A percentile compares a stretch with the other conserved stretches of the same genome.
phyloP scores from a whole-genome alignment of 306 rosid genomes.

The Dryas octopetala region DNA sequence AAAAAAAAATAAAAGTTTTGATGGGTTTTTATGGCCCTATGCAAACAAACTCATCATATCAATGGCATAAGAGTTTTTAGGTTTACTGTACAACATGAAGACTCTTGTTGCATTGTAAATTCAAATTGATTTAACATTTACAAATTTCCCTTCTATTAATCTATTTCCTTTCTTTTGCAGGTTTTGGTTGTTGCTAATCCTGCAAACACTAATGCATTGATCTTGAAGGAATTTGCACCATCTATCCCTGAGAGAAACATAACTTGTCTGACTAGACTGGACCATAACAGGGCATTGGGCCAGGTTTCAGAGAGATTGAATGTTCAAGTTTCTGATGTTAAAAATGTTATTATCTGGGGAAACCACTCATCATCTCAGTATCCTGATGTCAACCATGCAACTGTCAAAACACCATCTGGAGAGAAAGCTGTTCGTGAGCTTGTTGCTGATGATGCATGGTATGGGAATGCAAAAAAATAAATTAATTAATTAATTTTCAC shows the following conservation, averaged over 20 bases:
- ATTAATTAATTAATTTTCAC: not conserved
- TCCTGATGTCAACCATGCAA: constrained; percentile 96
- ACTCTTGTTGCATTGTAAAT: not conserved
- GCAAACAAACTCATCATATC: not conserved
- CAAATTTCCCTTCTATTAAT: not conserved
- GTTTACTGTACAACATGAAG: not conserved
- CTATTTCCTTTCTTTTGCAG: constrained; percentile 46
- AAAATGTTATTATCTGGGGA: constrained; percentile 96
- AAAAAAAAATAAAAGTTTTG: not conserved
- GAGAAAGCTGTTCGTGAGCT: constrained; percentile 78
- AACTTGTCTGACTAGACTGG: constrained; percentile 85
- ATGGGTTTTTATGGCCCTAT: not conserved
- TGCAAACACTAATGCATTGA: constrained; percentile 96
- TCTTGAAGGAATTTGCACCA: constrained; percentile 96
- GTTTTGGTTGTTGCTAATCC: constrained; percentile 99
- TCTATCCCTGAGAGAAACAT: constrained; percentile 91
- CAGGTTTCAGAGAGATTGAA: constrained; percentile 89
- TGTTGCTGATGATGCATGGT: constrained; percentile 88
- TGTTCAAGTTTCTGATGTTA: constrained; percentile 82
- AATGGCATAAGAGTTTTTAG: not conserved
- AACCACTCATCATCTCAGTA: constrained; percentile 97
- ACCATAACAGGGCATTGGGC: constrained; percentile 96
- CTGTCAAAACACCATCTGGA: constrained; percentile 72
- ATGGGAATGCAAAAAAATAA: not conserved
- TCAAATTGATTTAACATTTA: constrained; percentile 8